Percentiles rank a stretch among this genome's conserved stretches.
phyloP scores from a whole-genome alignment of 768 basidiomycete genomes.

The Stropharia rugosoannulata region DNA sequence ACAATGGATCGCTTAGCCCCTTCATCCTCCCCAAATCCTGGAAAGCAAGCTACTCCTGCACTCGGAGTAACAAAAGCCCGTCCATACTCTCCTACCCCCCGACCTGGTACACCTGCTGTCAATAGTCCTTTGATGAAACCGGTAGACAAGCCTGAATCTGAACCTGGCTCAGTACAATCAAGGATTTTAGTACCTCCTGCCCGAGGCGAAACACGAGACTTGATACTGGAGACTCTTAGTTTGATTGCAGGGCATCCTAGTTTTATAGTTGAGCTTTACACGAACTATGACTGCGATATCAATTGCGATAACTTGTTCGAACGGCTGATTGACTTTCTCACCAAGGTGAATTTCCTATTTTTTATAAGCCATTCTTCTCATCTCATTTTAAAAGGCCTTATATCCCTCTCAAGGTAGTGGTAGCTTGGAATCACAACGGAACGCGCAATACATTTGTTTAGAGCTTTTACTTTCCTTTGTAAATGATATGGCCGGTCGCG shows the following conservation, averaged over 20 bases:
- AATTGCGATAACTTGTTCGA: conserved; percentile 98
- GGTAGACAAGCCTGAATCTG: conserved; percentile 44
- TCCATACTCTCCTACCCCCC: conserved; percentile 42
- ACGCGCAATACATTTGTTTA: conserved; percentile 83
- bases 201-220: conserved; percentile 81
- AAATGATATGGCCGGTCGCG: conserved; percentile 80
- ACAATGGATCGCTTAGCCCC: conserved; percentile 87
- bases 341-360: conserved; percentile 54
- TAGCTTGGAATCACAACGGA: conserved; percentile 62
- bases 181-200: conserved; percentile 71
- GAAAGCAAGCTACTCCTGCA: conserved; percentile 21
- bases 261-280: conserved; percentile 95
- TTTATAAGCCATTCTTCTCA: background rate
- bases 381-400: conserved; percentile 56
- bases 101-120: conserved; percentile 49
- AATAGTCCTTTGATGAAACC: conserved; percentile 32
- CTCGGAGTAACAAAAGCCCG: conserved; percentile 30
- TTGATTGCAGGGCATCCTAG: conserved; percentile 81
- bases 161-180: conserved; percentile 43
- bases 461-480: conserved; percentile 87
- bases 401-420: conserved; percentile 67
- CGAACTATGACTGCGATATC: conserved; percentile 96
- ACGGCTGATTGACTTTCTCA: conserved; percentile 81
- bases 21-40: conserved; percentile 31
- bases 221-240: conserved; percentile 85